Evolutionary conservation across 805 yeast species (phyloP), one percentile per base, ranked within the genome.

Genomic region (Candida nitratophila): DNA sequence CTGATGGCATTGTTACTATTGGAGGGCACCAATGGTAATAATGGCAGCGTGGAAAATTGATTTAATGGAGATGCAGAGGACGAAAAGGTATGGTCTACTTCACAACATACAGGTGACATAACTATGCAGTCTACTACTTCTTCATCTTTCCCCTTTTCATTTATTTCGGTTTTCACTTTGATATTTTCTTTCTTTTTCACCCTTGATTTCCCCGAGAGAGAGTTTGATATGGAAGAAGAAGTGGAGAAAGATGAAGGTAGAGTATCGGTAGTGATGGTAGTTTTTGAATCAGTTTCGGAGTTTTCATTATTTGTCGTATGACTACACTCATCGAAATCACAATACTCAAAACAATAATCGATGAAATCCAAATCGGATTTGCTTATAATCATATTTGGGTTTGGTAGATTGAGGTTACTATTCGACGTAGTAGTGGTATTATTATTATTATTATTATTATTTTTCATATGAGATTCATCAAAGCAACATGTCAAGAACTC

Each of bases 331-430:
- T 53, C 61, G 39, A 57, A 52, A 34, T 54, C 48, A 43, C 61
- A 57, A 35, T 49, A 50, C 16, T 55, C 60, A 44, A 55, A 47
- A 39, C 60, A 57, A 40, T 57, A 54, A 24, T 56, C 61, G 6
- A 44, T 34, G 11, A 39, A 36, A 16, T 45, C 49, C 16, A 42
- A 41, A 9, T 40, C 43, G 2, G n/a, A 34, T 21, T 36, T 42
- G 21, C 7, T 26, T 26, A 6, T 33, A 4, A 19, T 37, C 33
- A 17, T 29, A 34, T n/a, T 39, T 41, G n/a, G 39, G 33, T 24
- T 24, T n/a, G n/a, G n/a, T n/a, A n/a, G n/a, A 27, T 29, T 27
- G 30, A 16, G 21, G 43, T 19, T 43, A 27, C 17, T 44, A 26
- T 5, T 16, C 32, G 10, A 21, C 11, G 8, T 27, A 14, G 29